A percentile compares a stretch with the other conserved stretches of the same genome.
phyloP scores from a whole-genome alignment of 2,329 filamentous ascomycete species.

The Sporothrix curviconia region DNA sequence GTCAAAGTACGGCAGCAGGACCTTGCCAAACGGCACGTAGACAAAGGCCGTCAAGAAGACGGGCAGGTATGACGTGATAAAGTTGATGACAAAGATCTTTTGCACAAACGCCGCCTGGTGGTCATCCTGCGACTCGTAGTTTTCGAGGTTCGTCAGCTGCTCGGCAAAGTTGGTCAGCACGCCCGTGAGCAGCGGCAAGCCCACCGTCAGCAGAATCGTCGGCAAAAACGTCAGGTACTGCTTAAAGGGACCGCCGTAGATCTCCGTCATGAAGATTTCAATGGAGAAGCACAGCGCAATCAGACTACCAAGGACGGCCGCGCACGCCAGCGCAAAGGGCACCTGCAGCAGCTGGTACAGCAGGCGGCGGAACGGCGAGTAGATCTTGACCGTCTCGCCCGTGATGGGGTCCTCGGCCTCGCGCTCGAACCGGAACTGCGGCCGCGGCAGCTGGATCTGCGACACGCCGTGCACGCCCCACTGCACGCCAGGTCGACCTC shows the following conservation, averaged over 20 bases:
- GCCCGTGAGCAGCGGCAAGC: slow-evolving; percentile 70
- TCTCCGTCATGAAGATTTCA: slow-evolving; percentile 91
- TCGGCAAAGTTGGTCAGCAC: slow-evolving; percentile 72
- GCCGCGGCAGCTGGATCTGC: slow-evolving; percentile 57
- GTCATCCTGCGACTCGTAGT: slow-evolving; percentile 81
- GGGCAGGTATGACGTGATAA: slow-evolving; percentile 73
- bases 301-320: slow-evolving; percentile 66
- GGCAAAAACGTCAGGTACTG: slow-evolving; percentile 81
- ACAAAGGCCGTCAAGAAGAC: slow-evolving; percentile 72
- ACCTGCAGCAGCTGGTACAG: slow-evolving; percentile 72
- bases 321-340: slow-evolving; percentile 73
- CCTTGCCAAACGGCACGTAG: slow-evolving; percentile 75
- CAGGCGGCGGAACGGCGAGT: slow-evolving; percentile 68
- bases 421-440: slow-evolving; percentile 72
- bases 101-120: slow-evolving; percentile 79
- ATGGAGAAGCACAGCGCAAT: slow-evolving; percentile 85
- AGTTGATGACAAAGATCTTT: slow-evolving; percentile 87
- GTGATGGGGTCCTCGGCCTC: slow-evolving; percentile 73
- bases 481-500: slow-evolving; percentile 63
- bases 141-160: slow-evolving; percentile 74
- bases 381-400: slow-evolving; percentile 69
- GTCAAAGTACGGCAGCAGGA: slow-evolving; percentile 80
- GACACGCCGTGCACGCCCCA: slow-evolving; percentile 68
- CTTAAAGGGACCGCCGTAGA: slow-evolving; percentile 87
- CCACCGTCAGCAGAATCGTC: slow-evolving; percentile 75